Evolutionary conservation across 1,284 basidiomycete genomes (phyloP).

Genomic region (Tilletia setariae): DNA sequence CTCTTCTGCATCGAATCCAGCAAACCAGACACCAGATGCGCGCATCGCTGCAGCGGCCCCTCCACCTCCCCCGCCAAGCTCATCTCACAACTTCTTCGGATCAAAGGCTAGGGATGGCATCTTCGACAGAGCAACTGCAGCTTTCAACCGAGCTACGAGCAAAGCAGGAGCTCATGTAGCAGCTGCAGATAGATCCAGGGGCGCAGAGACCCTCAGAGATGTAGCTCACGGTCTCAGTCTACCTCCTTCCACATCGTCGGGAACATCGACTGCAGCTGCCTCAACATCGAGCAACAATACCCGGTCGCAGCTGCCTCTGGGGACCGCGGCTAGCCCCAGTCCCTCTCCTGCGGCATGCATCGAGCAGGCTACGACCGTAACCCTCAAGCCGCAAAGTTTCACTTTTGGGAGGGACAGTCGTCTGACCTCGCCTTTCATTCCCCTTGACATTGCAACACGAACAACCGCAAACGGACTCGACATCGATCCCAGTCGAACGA

Average conservation of each 20-base stretch:
- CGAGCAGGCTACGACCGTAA: slow-evolving; percentile 13
- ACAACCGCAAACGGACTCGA: background rate
- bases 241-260: slow-evolving; percentile 14
- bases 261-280: background rate
- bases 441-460: slow-evolving; percentile 16
- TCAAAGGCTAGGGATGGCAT: slow-evolving; percentile 28
- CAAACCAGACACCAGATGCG: background rate
- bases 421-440: slow-evolving; percentile 14
- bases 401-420: slow-evolving; percentile 26
- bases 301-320: background rate
- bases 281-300: background rate
- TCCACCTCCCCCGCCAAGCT: background rate
- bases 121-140: slow-evolving; percentile 26
- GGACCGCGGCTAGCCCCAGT: background rate
- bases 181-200: slow-evolving; percentile 24
- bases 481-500: background rate
- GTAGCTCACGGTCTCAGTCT: slow-evolving; percentile 27
- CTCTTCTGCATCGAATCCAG: background rate
- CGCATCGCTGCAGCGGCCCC: background rate
- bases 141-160: slow-evolving; percentile 27
- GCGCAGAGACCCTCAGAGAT: slow-evolving; percentile 25
- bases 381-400: slow-evolving; percentile 26
- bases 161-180: slow-evolving; percentile 23
- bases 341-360: background rate
- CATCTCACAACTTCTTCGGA: background rate